A percentile compares a stretch with the other conserved stretches of the same genome.
phyloP scores from a whole-genome alignment of 768 basidiomycete genomes.

The Mycena leptocephala region DNA sequence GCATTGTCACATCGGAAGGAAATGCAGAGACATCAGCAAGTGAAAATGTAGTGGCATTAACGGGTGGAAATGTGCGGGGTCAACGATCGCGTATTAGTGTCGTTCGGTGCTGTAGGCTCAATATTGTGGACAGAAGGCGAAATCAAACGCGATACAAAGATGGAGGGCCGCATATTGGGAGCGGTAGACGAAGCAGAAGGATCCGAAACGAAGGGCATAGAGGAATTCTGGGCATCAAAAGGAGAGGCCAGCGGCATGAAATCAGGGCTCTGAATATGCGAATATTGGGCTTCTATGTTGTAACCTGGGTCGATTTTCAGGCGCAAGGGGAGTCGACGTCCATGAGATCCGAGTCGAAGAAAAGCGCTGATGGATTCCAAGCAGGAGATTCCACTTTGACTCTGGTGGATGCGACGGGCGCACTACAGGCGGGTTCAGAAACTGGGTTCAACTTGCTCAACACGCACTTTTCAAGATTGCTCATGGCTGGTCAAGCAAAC shows the following conservation, averaged over 20 bases:
- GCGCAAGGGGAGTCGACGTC: slow-evolving; percentile 1
- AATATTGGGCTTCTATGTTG: slow-evolving; percentile 17
- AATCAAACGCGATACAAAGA: neutral
- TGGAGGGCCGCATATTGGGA: neutral
- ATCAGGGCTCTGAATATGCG: slow-evolving; percentile 24
- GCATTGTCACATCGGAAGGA: neutral
- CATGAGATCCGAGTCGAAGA: neutral
- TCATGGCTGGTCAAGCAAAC: neutral
- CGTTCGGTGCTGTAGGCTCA: neutral
- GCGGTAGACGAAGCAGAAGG: neutral
- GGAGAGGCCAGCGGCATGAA: neutral
- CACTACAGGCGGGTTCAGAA: neutral
- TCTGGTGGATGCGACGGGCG: neutral
- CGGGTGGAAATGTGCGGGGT: too few species aligned
- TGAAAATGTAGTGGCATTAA: neutral
- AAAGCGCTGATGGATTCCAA: slow-evolving; percentile 9
- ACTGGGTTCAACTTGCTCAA: neutral
- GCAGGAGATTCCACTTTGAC: neutral
- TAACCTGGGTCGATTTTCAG: neutral
- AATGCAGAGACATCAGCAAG: neutral
- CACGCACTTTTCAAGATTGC: slow-evolving; percentile 12
- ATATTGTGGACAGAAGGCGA: neutral
- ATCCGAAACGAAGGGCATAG: neutral
- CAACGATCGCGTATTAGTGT: neutral
- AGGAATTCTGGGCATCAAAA: neutral